These are phyloP conservation scores for Lolium perenne DNA, from an alignment of 176 grass and related monocot species.

Conservation along the genomic window DNA sequence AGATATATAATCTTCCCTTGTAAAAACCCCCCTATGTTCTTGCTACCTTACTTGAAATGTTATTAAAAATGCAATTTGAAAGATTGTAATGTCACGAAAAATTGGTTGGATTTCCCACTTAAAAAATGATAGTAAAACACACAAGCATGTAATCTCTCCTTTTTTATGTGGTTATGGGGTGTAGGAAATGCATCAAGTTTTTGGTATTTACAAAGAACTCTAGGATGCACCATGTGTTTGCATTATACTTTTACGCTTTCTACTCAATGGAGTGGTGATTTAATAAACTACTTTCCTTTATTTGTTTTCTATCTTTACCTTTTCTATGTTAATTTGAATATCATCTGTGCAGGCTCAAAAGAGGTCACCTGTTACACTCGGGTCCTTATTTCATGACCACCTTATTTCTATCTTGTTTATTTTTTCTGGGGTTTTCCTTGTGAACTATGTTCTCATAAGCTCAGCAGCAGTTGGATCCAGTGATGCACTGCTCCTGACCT, in stretches of 20 bases:
- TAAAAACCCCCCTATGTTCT: neutral
- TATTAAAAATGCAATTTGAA: neutral
- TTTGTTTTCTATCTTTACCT: conserved; percentile 14
- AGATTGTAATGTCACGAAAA: neutral
- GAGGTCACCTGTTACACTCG: conserved; percentile 55
- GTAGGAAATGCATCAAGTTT: neutral
- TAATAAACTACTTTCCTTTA: neutral
- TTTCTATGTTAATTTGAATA: conserved; percentile 37
- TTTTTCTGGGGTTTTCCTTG: conserved; percentile 93
- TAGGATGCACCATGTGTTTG: neutral
- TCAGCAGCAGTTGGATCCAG: conserved; percentile 84
- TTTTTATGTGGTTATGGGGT: neutral
- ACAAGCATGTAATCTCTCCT: neutral
- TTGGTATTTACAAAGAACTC: conserved; percentile 8
- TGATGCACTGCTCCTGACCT: conserved; percentile 73
- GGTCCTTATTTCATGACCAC: conserved; percentile 90
- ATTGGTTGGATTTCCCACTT: neutral
- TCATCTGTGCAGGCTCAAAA: conserved; percentile 81
- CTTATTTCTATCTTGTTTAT: conserved; percentile 91
- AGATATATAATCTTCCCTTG: neutral
- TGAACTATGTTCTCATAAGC: conserved; percentile 92
- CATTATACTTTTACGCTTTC: neutral
- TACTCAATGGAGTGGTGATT: neutral
- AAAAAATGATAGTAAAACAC: neutral
- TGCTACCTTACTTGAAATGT: neutral